Evolutionary conservation across 108 stramenopile genomes (phyloP), one percentile per base, ranked within the genome.

Genomic region (Discostella stelligeroides): DNA sequence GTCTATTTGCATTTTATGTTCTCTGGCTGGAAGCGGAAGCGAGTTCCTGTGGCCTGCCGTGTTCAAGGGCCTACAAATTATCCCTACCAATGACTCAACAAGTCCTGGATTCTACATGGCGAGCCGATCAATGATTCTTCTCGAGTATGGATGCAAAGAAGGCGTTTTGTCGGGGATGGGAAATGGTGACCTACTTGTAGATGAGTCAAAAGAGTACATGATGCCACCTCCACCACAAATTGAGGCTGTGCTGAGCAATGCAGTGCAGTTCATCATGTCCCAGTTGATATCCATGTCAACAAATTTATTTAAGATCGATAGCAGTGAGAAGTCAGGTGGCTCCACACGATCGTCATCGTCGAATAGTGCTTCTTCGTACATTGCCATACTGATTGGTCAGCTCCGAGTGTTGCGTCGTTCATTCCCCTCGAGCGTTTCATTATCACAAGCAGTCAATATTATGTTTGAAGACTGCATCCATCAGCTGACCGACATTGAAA

Each of bases 31-130:
- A 13, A 72, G 69, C 39, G 67, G 86, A 7, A 74, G 84, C 18
- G 84, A 74, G 63, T 55, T 88, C 25, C 61, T 95, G 9, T 92
- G 90, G 93, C 91, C 90, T 18, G 90, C 93, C 4, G 84, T 95
- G 7, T 74, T 83, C 53, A 90, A 90, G 65, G 93, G 90, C 10
- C 57, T 95, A 1, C 72, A 81, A 34, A 59, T 56, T 37, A 54
- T 63, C 24, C 74, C 82, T 0, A 25, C 62, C 14, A 72, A 72
- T 25, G 58, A 73, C 20, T 27, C 79, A 21, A 38, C 57, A 28
- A 53, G 42, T 27, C 11, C 70, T 27, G 47, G 68, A 0, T 60
- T 72, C 18, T 55, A 9, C 49, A 68, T 55, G 49, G 59, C 81
- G 10, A 78, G 45, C 49, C 76, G 72, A 3, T 73, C 88, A 15